phyloP scores from a whole-genome alignment of 108 stramenopile genomes.

The Pseudonitzschia multiseries region DNA sequence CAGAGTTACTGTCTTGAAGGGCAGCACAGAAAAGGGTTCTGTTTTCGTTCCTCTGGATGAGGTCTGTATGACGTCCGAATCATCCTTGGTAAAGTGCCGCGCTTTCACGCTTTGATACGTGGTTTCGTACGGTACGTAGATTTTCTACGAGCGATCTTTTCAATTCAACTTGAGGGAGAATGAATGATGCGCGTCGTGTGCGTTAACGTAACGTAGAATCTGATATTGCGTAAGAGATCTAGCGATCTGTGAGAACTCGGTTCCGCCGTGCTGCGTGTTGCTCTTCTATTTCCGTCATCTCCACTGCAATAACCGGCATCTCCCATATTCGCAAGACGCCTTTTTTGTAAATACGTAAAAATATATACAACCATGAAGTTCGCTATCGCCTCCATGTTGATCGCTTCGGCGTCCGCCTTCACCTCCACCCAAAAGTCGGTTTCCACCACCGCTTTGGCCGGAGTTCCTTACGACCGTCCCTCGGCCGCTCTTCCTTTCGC shows the following conservation, averaged over 20 bases:
- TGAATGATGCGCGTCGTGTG: not conserved
- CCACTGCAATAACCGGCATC: not conserved
- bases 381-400: conserved; percentile 46
- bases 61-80: too few species aligned
- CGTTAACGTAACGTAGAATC: too few species aligned
- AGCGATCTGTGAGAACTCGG: not conserved
- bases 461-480: conserved; percentile 40
- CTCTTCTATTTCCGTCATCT: not conserved
- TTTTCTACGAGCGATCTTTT: conserved; percentile 12
- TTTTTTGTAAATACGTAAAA: not conserved
- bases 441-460: not conserved
- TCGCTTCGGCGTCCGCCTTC: conserved; percentile 64
- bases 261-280: not conserved
- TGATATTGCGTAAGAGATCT: too few species aligned
- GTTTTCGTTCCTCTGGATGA: too few species aligned
- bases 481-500: conserved; percentile 83
- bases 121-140: too few species aligned
- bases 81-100: too few species aligned
- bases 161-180: conserved; percentile 8
- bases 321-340: not conserved
- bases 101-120: too few species aligned
- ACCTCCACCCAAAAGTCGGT: conserved; percentile 23
- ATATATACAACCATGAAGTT: conserved; percentile 54
- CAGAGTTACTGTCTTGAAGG: too few species aligned
- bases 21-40: too few species aligned